Base-by-base conservation (phyloP, 345 rosid species). In the Eucalyptus curtisii region DNA sequence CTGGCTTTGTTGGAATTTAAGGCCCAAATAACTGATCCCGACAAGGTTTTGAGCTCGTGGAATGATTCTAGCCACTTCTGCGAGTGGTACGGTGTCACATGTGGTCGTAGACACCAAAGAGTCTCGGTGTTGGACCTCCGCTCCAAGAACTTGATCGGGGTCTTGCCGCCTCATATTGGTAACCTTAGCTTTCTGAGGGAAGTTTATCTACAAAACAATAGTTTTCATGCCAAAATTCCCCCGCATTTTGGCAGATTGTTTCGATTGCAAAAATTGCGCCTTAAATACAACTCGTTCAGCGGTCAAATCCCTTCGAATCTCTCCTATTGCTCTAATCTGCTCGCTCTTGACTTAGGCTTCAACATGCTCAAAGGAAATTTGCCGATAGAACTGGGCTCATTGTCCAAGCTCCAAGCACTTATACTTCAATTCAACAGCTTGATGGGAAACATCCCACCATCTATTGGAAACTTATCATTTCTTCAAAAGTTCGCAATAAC, bases 401-500 rank as follows among this genome's bases (percentile, higher is more conserved):
- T 55, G 61, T 55, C 61, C 61, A 22, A 53, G 59, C 25, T 53
- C 59, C 24, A 20, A 4, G 5, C 0, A 53, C 24, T 53, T 53
- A 20, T 4, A 4, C 25, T 53, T 7, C 0, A 10, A 8, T 2
- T 0, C 59, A 53, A 53, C 3, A 20, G 13, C 27, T 80, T 92
- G 59, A 53, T 0, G 59, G 59, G 59, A 53, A 53, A 4, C 24
- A 53, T 53, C 2, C 59, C 59, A 0, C 0, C 59, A 2, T 53
- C 59, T 1, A 1, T 53, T 53, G 27, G 27, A 17, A 92, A 90
- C n/a, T 27, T 53, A 8, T 53, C 59, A 1, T 53, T 27, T 53
- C 59, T 53, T 53, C 25, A 53, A 7, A 0, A 0, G 0, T 53
- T 53, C 5, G 1, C 0, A 53, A 20, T 3, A 53, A 0, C 0